Evolutionary conservation across 2,329 filamentous ascomycete genomes (phyloP).

Genomic region (Aspergillus vadensis): DNA sequence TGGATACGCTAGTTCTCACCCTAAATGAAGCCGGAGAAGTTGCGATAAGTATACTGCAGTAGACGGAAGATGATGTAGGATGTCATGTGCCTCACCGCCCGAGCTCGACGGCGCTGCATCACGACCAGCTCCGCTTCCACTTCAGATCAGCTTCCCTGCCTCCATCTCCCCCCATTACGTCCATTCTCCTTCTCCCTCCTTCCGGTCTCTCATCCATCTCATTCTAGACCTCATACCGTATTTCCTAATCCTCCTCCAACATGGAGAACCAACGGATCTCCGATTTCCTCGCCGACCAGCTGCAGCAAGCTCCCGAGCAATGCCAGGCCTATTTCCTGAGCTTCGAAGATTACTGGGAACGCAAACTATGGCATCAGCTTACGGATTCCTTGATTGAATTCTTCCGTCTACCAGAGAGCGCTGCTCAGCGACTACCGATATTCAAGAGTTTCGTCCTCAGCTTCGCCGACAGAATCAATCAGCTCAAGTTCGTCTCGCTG

Average conservation of each 20-base stretch:
- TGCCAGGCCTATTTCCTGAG: constrained; percentile 84
- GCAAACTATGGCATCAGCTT: constrained; percentile 98
- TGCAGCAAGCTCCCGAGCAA: constrained; percentile 82
- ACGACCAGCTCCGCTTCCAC: constrained; percentile 17
- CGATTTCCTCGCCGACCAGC: constrained; percentile 88
- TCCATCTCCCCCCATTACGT: constrained; percentile 11
- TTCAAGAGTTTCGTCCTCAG: constrained; percentile 94
- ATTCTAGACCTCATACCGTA: constrained; percentile 9
- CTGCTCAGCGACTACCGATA: constrained; percentile 79
- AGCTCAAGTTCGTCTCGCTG: constrained; percentile 91
- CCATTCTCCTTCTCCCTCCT: constrained; percentile 18
- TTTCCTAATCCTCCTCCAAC: constrained; percentile 25
- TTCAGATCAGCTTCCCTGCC: constrained; percentile 12
- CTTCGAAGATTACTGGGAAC: constrained; percentile 97
- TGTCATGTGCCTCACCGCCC: constrained; percentile 29
- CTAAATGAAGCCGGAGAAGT: neutral
- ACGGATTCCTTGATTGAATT: constrained; percentile 85
- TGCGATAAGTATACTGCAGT: neutral
- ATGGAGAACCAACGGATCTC: constrained; percentile 89
- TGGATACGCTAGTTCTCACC: neutral
- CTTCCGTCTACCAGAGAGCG: constrained; percentile 81
- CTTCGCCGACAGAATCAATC: constrained; percentile 98
- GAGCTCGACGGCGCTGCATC: constrained; percentile 11
- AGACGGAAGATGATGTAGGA: constrained; percentile 6
- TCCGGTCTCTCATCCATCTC: constrained; percentile 11